Conservation (phyloP, 495 filamentous ascomycete genomes). For the Penicillium egyptiacum region DNA sequence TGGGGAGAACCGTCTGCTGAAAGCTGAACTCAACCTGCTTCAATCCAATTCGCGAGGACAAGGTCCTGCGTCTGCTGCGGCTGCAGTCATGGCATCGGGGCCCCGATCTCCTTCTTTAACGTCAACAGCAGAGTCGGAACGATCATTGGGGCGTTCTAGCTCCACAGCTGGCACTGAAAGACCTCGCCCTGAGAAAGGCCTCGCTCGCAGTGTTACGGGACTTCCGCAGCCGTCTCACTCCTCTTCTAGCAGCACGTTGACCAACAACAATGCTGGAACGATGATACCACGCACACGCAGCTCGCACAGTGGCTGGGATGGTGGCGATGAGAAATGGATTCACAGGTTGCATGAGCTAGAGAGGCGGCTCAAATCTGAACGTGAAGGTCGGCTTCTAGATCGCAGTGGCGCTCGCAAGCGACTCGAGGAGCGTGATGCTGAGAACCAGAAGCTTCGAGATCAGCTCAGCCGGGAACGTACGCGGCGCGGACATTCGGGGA, state of each 20-base stretch:
- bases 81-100: constrained; percentile 29
- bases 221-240: constrained; percentile 40
- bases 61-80: constrained; percentile 25
- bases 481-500: constrained; percentile 35
- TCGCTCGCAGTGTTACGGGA: constrained; percentile 36
- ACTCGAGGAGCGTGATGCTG: constrained; percentile 76
- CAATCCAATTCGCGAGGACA: constrained; percentile 51
- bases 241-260: constrained; percentile 36
- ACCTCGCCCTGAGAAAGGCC: constrained; percentile 25
- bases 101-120: constrained; percentile 32
- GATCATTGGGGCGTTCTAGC: constrained; percentile 52
- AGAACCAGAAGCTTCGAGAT: constrained; percentile 70
- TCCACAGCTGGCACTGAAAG: constrained; percentile 37
- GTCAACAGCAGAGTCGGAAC: constrained; percentile 26
- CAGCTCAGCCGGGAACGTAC: constrained; percentile 67
- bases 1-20: constrained; percentile 77
- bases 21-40: constrained; percentile 76
- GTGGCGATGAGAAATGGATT: constrained; percentile 71
- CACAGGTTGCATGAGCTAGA: constrained; percentile 83
- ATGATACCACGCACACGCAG: constrained; percentile 36
- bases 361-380: constrained; percentile 81
- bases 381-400: constrained; percentile 84
- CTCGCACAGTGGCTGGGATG: constrained; percentile 27
- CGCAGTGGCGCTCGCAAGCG: constrained; percentile 78
- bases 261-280: constrained; percentile 35